These are phyloP conservation scores for Pisolithus tinctorius DNA, from an alignment of 768 basidiomycete genomes.

Conservation along the genomic window DNA sequence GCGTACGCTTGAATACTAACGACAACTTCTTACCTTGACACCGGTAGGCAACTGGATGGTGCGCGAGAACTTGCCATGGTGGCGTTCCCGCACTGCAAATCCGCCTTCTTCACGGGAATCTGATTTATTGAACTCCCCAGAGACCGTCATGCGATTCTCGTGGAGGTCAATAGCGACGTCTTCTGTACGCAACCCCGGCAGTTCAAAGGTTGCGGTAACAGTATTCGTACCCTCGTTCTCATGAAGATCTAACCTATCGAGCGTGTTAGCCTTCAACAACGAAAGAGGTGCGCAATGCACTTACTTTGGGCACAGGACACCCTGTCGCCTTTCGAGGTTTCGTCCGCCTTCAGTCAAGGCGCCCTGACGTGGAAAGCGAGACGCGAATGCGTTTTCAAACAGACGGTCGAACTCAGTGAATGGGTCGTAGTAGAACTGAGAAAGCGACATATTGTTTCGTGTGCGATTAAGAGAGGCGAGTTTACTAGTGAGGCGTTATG, in stretches of 20 bases:
- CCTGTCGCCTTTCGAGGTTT: too few relatives aligned
- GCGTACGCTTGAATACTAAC: neutral
- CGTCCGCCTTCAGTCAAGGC: constrained; percentile 38
- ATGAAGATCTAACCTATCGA: constrained; percentile 23
- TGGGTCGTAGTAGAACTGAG: constrained; percentile 30
- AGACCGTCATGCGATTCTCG: constrained; percentile 42
- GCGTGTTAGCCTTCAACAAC: too few relatives aligned
- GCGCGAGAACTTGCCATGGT: constrained; percentile 44
- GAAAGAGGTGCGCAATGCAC: too few relatives aligned
- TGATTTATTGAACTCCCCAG: constrained; percentile 38
- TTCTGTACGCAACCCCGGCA: constrained; percentile 48
- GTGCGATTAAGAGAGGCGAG: too few relatives aligned
- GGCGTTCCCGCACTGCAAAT: constrained; percentile 36
- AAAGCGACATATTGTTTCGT: neutral
- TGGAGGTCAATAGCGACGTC: constrained; percentile 47
- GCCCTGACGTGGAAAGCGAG: constrained; percentile 15
- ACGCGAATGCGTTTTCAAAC: constrained; percentile 30
- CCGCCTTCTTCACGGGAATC: constrained; percentile 29
- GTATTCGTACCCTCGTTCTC: constrained; percentile 40
- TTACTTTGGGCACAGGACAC: too few relatives aligned
- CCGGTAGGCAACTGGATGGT: constrained; percentile 42
- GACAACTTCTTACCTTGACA: constrained; percentile 32
- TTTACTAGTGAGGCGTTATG: too few relatives aligned
- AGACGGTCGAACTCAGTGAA: constrained; percentile 38
- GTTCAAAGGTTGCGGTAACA: constrained; percentile 51